A percentile compares a stretch with the other conserved stretches of the same genome.
Conservation (phyloP, 2,329 filamentous ascomycete genomes). For the Salinomyces thailandicus region DNA sequence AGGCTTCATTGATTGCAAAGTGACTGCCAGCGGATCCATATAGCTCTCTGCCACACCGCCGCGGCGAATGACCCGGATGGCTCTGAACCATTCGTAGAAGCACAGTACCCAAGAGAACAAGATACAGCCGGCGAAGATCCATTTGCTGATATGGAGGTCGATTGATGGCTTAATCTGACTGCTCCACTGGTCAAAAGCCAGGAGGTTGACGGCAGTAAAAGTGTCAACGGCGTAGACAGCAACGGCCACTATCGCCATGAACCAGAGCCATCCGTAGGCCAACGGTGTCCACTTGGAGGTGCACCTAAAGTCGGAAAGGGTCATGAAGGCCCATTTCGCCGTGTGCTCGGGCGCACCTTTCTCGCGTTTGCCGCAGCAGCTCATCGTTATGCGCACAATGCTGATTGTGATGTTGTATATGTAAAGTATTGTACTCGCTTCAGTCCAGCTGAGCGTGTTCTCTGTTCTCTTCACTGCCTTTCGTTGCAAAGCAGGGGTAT, state of each 20-base stretch:
- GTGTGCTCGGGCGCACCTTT: constrained; percentile 33
- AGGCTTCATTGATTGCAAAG: constrained; percentile 67
- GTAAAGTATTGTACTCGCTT: neutral
- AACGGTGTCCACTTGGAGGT: constrained; percentile 65
- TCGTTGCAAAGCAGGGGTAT: neutral
- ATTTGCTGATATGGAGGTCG: constrained; percentile 68
- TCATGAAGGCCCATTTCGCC: constrained; percentile 78
- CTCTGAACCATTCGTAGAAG: constrained; percentile 67
- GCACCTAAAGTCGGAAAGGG: constrained; percentile 67
- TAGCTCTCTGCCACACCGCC: constrained; percentile 87
- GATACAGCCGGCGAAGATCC: constrained; percentile 91
- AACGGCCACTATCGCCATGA: constrained; percentile 66
- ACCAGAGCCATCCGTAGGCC: constrained; percentile 76
- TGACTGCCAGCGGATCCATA: constrained; percentile 74
- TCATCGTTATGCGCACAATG: too few species aligned
- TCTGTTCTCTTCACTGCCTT: neutral
- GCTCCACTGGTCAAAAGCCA: constrained; percentile 83
- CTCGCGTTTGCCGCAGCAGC: constrained; percentile 26
- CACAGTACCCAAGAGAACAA: constrained; percentile 80
- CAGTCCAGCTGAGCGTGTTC: constrained; percentile 2
- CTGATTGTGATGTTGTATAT: neutral
- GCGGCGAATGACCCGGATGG: constrained; percentile 68
- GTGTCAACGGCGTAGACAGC: constrained; percentile 84
- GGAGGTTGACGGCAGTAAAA: constrained; percentile 84
- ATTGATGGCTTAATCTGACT: constrained; percentile 71